Evolutionary conservation across 176 grass and related monocot species (phyloP).

Genomic region (Rhipidocladum racemiflorum): DNA sequence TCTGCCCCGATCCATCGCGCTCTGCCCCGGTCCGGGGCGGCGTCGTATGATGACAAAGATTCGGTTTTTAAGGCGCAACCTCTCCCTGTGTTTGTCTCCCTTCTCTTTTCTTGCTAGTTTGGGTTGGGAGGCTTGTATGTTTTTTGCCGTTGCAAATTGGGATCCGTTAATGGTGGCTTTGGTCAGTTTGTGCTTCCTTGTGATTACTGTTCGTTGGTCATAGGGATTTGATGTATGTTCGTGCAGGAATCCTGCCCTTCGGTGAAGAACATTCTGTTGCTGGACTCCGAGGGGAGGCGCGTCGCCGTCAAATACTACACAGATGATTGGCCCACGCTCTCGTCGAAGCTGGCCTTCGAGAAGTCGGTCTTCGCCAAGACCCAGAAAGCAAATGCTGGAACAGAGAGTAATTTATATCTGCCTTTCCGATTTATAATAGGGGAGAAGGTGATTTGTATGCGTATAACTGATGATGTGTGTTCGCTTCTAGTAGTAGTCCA

Average conservation of each 20-base stretch:
- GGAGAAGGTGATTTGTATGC: background rate
- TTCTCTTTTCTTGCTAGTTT: background rate
- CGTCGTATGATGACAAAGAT: background rate
- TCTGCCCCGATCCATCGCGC: conserved; percentile 15
- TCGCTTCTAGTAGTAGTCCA: background rate
- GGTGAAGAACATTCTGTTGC: conserved; percentile 77
- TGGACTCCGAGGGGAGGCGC: conserved; percentile 88
- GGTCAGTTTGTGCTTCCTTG: background rate
- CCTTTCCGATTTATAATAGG: background rate
- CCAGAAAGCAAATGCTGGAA: conserved; percentile 64
- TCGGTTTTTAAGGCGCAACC: background rate
- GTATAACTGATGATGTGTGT: background rate
- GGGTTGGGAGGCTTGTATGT: background rate
- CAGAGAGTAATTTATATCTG: conserved; percentile 38
- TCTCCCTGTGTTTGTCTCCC: background rate
- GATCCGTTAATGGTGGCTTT: conserved; percentile 16
- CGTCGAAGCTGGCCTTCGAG: conserved; percentile 80
- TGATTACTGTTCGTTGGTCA: background rate
- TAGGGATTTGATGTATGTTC: background rate
- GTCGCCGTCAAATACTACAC: conserved; percentile 90
- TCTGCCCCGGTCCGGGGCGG: background rate
- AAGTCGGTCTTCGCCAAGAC: conserved; percentile 86
- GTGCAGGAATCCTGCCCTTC: conserved; percentile 56
- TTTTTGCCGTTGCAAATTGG: background rate
- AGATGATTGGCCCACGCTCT: conserved; percentile 69